Evolutionary conservation across 345 rosid genomes (phyloP).

Genomic region (Hevea brasiliensis): DNA sequence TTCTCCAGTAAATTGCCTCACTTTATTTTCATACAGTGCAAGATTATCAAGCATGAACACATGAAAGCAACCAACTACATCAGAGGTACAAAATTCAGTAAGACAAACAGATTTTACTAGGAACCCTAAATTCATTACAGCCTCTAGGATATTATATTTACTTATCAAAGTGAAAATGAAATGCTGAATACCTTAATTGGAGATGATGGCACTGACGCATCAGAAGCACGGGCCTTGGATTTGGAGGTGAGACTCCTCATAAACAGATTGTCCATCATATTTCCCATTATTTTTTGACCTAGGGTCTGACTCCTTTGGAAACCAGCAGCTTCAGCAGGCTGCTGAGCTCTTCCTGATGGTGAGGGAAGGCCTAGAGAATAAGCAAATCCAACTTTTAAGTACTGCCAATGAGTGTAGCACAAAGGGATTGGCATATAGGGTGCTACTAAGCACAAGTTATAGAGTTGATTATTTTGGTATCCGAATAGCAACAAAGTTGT

Average conservation of each 20-base stretch:
- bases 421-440: not conserved
- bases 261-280: conserved; percentile 85
- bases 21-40: not conserved
- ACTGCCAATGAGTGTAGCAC: not conserved
- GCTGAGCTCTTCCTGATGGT: conserved; percentile 73
- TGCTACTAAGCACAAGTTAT: not conserved
- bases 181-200: conserved; percentile 59
- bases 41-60: not conserved
- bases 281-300: conserved; percentile 81
- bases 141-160: not conserved
- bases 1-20: not conserved
- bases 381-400: not conserved
- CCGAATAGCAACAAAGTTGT: not conserved
- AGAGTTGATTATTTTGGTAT: not conserved
- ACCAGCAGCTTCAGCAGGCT: conserved; percentile 50
- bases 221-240: conserved; percentile 54
- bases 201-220: conserved; percentile 67
- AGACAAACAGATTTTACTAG: not conserved
- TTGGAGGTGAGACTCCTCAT: conserved; percentile 78
- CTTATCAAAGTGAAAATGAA: not conserved
- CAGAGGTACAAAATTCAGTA: not conserved
- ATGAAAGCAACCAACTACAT: conserved; percentile 4
- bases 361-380: conserved; percentile 65
- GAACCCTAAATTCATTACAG: conserved; percentile 5
- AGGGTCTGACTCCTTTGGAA: conserved; percentile 73